Conservation (phyloP, 2,329 filamentous ascomycete species). For the Penicillium rolfsii region DNA sequence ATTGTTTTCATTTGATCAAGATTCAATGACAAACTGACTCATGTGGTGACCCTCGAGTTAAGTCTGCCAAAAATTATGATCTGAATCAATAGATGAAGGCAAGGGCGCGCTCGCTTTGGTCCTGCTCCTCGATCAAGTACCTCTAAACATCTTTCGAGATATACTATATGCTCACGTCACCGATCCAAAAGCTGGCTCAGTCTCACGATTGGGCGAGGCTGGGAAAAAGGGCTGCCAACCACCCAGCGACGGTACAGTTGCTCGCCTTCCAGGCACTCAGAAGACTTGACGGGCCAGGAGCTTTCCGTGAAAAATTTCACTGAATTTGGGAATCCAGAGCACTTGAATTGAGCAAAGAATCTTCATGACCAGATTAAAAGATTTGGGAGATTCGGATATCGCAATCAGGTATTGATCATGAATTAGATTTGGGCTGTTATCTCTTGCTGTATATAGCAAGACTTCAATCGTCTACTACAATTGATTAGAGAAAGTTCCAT, state of each 20-base stretch:
- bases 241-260: background rate
- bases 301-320: background rate
- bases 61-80: conserved; percentile 53
- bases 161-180: background rate
- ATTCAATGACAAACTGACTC: conserved; percentile 49
- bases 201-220: background rate
- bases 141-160: background rate
- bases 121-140: background rate
- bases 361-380: background rate
- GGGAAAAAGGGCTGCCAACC: background rate
- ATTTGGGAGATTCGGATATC: background rate
- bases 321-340: background rate
- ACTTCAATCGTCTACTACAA: background rate
- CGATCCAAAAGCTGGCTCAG: background rate
- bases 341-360: background rate
- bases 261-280: background rate
- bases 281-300: background rate
- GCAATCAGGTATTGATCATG: background rate
- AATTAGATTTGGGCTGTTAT: background rate
- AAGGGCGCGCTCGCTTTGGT: background rate
- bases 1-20: conserved; percentile 31
- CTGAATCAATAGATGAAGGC: conserved; percentile 37
- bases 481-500: background rate
- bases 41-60: conserved; percentile 45
- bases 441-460: background rate